These are phyloP conservation scores for Syncephalis plumigaleata DNA, from an alignment of 371 early-diverging fungal genomes.

Conservation along the genomic window DNA sequence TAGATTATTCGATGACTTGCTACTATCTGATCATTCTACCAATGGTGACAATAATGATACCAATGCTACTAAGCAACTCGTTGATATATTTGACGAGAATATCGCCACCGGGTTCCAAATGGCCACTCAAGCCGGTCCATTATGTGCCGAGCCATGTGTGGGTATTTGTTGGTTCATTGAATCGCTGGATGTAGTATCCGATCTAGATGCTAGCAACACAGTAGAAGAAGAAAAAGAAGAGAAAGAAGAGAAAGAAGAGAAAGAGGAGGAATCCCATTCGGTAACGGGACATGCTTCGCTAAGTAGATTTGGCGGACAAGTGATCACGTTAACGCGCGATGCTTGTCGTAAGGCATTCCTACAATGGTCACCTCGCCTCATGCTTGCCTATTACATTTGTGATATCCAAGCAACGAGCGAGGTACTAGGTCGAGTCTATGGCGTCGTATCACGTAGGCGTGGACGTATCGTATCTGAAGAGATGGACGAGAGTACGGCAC, in stretches of 20 bases:
- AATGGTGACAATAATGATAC: slow-evolving; percentile 1
- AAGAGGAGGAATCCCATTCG: no score
- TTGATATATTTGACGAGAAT: slow-evolving; percentile 47
- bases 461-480: slow-evolving; percentile 86
- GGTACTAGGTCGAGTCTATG: slow-evolving; percentile 90
- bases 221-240: not conserved
- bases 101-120: slow-evolving; percentile 90
- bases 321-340: slow-evolving; percentile 75
- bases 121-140: slow-evolving; percentile 75
- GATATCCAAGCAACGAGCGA: slow-evolving; percentile 89
- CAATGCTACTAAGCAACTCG: not conserved
- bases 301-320: slow-evolving; percentile 37
- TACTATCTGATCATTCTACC: slow-evolving; percentile 1
- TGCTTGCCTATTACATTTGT: slow-evolving; percentile 89
- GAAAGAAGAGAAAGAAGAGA: no score
- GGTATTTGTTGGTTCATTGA: slow-evolving; percentile 83
- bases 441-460: slow-evolving; percentile 68
- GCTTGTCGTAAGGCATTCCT: slow-evolving; percentile 70
- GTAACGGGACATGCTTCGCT: not conserved
- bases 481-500: slow-evolving; percentile 87
- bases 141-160: slow-evolving; percentile 85
- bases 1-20: not conserved
- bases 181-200: slow-evolving; percentile 24
- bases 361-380: slow-evolving; percentile 84
- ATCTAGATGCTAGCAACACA: slow-evolving; percentile 8